Conservation (phyloP, 2,329 filamentous ascomycete species). For the Tolypocladium paradoxum region DNA sequence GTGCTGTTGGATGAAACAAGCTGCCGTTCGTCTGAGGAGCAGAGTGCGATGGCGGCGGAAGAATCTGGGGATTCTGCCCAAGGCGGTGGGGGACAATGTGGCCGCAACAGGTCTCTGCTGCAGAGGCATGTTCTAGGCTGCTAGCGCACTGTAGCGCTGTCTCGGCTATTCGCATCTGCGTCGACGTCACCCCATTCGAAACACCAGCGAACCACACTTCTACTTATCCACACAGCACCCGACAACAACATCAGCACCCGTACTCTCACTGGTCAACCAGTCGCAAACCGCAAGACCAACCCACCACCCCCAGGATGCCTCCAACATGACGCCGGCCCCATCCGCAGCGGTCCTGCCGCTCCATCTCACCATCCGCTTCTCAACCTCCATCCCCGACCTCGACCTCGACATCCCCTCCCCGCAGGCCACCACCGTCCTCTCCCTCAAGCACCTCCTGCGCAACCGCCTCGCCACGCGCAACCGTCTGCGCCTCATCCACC, state of each 20-base stretch:
- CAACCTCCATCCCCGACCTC: slow-evolving; percentile 72
- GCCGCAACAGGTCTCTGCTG: no score
- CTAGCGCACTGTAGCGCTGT: background rate
- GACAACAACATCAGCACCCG: background rate
- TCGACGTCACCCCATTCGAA: background rate
- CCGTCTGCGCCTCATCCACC: slow-evolving; percentile 80
- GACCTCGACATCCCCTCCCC: slow-evolving; percentile 64
- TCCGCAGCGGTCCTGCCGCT: slow-evolving; percentile 31
- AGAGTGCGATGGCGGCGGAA: background rate
- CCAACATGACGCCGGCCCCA: slow-evolving; percentile 13
- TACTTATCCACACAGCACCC: background rate
- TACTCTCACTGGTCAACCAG: background rate
- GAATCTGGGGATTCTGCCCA: slow-evolving; percentile 7
- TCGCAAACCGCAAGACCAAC: background rate
- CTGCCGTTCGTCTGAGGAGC: background rate
- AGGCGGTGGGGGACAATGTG: slow-evolving; percentile 2
- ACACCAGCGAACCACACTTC: background rate
- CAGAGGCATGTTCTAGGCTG: no score
- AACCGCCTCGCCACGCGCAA: slow-evolving; percentile 55
- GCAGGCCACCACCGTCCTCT: slow-evolving; percentile 57
- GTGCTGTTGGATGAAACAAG: background rate
- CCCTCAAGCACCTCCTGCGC: slow-evolving; percentile 76
- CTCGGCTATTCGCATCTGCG: background rate
- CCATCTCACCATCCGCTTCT: slow-evolving; percentile 83
- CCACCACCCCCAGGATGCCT: slow-evolving; percentile 10